Conservation (phyloP, 2,329 filamentous ascomycete genomes). For the Hypoxylon sp. region DNA sequence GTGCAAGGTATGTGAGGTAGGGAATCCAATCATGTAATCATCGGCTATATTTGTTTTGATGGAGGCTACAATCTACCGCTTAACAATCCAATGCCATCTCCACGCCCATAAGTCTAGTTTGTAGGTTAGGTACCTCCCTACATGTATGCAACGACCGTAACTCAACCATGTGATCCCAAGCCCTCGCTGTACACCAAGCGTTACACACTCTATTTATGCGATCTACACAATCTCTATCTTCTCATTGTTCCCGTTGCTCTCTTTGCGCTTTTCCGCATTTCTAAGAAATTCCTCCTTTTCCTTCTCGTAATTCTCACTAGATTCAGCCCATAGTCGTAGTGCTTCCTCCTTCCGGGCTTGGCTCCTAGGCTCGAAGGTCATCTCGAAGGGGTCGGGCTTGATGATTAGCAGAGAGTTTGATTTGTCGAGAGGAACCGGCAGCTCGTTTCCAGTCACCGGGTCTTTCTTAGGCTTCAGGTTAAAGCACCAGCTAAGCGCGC, state of each 20-base stretch:
- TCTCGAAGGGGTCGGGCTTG: constrained; percentile 69
- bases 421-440: constrained; percentile 63
- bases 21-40: not conserved
- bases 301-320: constrained; percentile 50
- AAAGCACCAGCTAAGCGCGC: constrained; percentile 62
- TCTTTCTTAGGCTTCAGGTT: constrained; percentile 62
- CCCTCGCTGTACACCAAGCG: constrained; percentile 15
- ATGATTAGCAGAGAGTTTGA: constrained; percentile 70
- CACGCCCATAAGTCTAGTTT: constrained; percentile 13
- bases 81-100: constrained; percentile 17
- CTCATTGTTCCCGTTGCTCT: constrained; percentile 10
- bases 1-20: no score
- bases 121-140: not conserved
- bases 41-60: constrained; percentile 2
- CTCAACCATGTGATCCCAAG: constrained; percentile 31
- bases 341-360: constrained; percentile 58
- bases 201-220: constrained; percentile 21
- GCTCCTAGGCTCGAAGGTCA: constrained; percentile 67
- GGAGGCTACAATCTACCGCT: constrained; percentile 1
- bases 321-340: constrained; percentile 56
- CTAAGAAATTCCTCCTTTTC: constrained; percentile 51
- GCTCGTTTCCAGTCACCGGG: constrained; percentile 56
- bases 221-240: constrained; percentile 34
- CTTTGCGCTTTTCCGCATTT: constrained; percentile 27
- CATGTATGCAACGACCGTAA: constrained; percentile 30